Base-by-base conservation (phyloP, 2,329 filamentous ascomycete genomes). In the Fusarium falciforme region DNA sequence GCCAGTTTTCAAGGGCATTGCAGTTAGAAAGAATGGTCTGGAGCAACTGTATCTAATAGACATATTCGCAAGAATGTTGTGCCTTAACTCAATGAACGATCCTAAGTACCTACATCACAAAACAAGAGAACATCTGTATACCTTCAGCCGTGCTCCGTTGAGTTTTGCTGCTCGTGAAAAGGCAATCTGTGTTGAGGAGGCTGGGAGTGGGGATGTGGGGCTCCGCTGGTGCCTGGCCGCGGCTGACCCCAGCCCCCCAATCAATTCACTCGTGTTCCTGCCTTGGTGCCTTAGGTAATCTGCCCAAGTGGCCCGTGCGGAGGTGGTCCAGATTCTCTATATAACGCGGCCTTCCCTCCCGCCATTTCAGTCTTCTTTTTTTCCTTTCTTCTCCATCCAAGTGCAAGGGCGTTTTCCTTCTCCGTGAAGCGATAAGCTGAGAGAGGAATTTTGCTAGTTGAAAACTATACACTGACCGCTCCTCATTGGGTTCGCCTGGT, bases 401-500 rank as follows among this genome's bases (percentile, higher is more conserved):
- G 89, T 91, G 90, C 90, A 90, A 84, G 91, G 91, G 92, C 91
- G 88, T 91, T 91, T 84, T 84, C 83, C 82, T 84, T 84, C 82
- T 84, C 83, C 82, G 82, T 84, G 83, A 93, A 90, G 90, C 90
- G 89, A 90, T 91, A 89, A 83, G 83, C 83, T 84, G 91, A 92
- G 91, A 93, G 91, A 93, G 90, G 92, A 93, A 91, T 92, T 93
- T 93, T 93, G 92, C 92, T 93, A 93, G 91, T 93, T 93, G 92
- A 93, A 93, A 93, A 93, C 92, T 93, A 93, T 89, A 88, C 80
- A 87, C 85, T 90, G 91, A 93, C 91, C 85, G 86, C 91, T 93
- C 85, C 86, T 87, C 83, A 86, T 88, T 89, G 90, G 88, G 89
- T 88, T 89, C 84, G 87, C 86, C 90, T 87, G 89, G 86, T 87